Evolutionary conservation across 768 basidiomycete genomes (phyloP).

Genomic region (Paxillus rubicundulus): DNA sequence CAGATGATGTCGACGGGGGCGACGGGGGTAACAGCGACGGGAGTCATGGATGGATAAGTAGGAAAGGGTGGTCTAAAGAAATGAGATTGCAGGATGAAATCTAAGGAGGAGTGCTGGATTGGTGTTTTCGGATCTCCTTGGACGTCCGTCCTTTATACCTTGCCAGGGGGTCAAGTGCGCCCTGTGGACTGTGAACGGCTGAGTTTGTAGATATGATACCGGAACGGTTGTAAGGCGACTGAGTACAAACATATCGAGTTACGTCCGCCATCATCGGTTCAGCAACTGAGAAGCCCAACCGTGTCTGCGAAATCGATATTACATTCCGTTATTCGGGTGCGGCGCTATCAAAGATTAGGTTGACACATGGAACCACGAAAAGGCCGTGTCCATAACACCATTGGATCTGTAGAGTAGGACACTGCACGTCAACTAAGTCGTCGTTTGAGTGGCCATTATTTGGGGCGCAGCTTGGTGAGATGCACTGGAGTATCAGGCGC

Average conservation of each 20-base stretch:
- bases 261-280: background rate
- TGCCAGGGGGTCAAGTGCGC: background rate
- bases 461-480: no score
- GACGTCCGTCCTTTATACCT: slow-evolving; percentile 21
- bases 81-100: background rate
- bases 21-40: background rate
- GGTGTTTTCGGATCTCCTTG: slow-evolving; percentile 2
- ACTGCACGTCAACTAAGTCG: background rate
- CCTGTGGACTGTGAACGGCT: background rate
- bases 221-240: background rate
- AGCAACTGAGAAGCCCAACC: background rate
- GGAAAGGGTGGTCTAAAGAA: background rate
- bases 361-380: no score
- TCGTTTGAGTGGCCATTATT: background rate
- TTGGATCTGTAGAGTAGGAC: background rate
- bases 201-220: background rate
- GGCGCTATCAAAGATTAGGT: slow-evolving; percentile 8
- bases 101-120: background rate
- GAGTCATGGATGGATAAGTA: slow-evolving; percentile 2
- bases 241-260: slow-evolving; percentile 1
- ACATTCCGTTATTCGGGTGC: slow-evolving; percentile 5
- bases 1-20: background rate
- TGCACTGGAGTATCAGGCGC: no score
- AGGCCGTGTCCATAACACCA: slow-evolving; percentile 2
- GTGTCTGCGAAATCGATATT: background rate